Percentiles rank a stretch among this genome's conserved stretches.
Conservation (phyloP, 176 grass and related monocot genomes). For the Bolboschoenus planiculmis region DNA sequence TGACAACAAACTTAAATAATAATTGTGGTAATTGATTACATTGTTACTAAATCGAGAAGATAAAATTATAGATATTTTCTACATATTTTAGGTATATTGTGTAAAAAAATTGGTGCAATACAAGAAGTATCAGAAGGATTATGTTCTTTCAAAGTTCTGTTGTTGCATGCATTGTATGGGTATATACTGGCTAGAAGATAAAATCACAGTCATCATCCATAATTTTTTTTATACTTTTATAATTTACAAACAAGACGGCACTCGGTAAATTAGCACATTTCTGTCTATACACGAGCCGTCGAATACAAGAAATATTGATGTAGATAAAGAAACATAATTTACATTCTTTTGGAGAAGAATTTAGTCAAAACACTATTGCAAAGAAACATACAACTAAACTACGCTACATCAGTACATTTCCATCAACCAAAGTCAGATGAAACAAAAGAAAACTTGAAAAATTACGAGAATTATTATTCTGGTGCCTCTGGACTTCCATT, state of each 20-base stretch:
- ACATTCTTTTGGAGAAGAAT: neutral
- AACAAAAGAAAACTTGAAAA: neutral
- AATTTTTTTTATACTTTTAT: neutral
- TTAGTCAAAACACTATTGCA: neutral
- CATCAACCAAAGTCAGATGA: neutral
- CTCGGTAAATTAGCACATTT: neutral
- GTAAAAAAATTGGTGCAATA: too few relatives aligned
- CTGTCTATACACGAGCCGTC: neutral
- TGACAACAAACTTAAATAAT: too few relatives aligned
- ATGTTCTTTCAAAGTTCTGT: too few relatives aligned
- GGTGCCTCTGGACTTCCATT: constrained; percentile 36
- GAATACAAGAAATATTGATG: neutral
- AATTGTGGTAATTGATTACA: too few relatives aligned
- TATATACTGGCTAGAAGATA: neutral
- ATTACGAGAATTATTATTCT: constrained; percentile 2
- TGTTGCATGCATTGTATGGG: neutral
- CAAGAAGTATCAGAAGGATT: too few relatives aligned
- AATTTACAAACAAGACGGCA: neutral
- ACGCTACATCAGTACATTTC: neutral
- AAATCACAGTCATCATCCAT: neutral
- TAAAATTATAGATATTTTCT: too few relatives aligned
- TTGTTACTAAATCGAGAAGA: too few relatives aligned
- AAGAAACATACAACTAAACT: neutral
- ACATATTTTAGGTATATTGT: too few relatives aligned
- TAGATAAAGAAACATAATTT: neutral